Evolutionary conservation across 371 early-diverging fungal genomes (phyloP), one percentile per base, ranked within the genome.

Genomic region (Circinella umbellata): DNA sequence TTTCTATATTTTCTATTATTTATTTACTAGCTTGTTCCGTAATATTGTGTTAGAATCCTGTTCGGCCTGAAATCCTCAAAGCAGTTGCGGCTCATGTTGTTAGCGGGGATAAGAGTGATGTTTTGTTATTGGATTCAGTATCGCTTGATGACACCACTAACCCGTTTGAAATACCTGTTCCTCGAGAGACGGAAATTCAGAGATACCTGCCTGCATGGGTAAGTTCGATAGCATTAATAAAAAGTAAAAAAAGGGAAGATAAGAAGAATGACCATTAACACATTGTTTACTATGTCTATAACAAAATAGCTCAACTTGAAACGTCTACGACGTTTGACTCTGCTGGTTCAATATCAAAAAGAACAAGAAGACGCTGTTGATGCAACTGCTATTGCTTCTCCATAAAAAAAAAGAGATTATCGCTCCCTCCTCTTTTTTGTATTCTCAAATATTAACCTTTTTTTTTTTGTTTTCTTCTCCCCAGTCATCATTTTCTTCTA

Each of bases 71-170:
- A 49, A 89, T 99, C 53, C 81, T 98, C 72, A 92, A 93, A 73
- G 96, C 94, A 36, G 96, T 98, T 11, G 93, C 95, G 3, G 82
- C 86, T 64, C 88, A 96, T 63, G 95, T 96, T 13, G 90, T 91
- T n/a, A 85, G 91, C 14, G 93, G 92, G 70, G 96, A 97, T 64
- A 93, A 94, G 86, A 86, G 88, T 18, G 98, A 96, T 80, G 86
- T 91, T 14, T 80, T 98, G 64, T 82, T 98, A 70, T 85, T 97
- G 15, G 98, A 98, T 66, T 87, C 92, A 42, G 91, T 92, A 38
- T 86, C 92, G 20, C 85, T 93, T 60, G 93, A 91, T 67, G 91
- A 93, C 65, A 88, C 88, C 4, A 84, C 87, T 3, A 84, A 86
- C 65, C 81, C 83, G 38, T 89, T 87, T 71, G 88, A 88, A 73